These are phyloP conservation scores for Cytospora mali DNA, from an alignment of 2,329 filamentous ascomycete species.

Conservation along the genomic window DNA sequence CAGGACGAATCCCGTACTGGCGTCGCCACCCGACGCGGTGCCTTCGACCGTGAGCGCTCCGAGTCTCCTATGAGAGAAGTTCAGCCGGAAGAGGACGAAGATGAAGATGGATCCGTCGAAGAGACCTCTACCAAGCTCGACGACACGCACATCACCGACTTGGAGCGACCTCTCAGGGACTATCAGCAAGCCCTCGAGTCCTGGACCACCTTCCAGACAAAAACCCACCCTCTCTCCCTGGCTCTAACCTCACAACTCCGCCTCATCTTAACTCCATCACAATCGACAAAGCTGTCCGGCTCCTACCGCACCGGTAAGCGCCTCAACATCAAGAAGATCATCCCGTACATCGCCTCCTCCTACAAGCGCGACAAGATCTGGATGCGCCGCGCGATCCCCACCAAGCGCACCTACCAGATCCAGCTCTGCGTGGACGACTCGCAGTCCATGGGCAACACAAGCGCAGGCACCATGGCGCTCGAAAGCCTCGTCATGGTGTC, in stretches of 20 bases:
- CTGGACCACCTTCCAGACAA: conserved; percentile 83
- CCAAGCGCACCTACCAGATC: conserved; percentile 94
- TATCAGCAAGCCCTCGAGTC: conserved; percentile 66
- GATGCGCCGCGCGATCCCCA: conserved; percentile 92
- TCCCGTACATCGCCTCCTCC: conserved; percentile 96
- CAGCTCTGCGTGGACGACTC: conserved; percentile 96
- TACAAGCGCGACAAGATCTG: conserved; percentile 99
- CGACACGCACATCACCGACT: conserved; percentile 68
- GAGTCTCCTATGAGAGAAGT: conserved; percentile 37
- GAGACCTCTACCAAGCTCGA: conserved; percentile 66
- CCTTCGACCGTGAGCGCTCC: conserved; percentile 56
- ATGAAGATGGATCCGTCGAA: conserved; percentile 47
- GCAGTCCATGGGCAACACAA: conserved; percentile 85
- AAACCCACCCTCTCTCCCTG: conserved; percentile 83
- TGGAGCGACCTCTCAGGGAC: conserved; percentile 47
- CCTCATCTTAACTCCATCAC: conserved; percentile 90
- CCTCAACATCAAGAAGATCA: conserved; percentile 99
- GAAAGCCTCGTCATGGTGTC: conserved; percentile 93
- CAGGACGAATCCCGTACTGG: conserved; percentile 60
- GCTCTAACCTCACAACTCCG: conserved; percentile 92
- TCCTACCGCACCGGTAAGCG: conserved; percentile 97
- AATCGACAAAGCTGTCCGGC: conserved; percentile 93
- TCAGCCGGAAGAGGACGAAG: conserved; percentile 40
- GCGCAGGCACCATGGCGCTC: conserved; percentile 79
- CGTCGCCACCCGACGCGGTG: conserved; percentile 61